A percentile compares a stretch with the other conserved stretches of the same genome.
Conservation (phyloP, 2,329 filamentous ascomycete species). For the Teratosphaeria nubilosa region DNA sequence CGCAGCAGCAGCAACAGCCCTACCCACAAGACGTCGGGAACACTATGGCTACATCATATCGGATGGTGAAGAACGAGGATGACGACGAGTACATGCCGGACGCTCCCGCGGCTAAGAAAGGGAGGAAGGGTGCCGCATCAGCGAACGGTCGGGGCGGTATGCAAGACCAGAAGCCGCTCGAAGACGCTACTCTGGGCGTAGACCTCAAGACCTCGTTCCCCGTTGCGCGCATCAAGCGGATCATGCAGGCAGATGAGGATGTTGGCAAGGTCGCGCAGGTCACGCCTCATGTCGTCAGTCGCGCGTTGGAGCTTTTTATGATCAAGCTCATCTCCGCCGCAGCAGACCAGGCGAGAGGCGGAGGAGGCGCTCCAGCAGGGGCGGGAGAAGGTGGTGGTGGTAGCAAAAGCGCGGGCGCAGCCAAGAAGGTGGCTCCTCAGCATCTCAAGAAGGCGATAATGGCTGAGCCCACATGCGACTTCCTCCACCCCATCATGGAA, state of each 20-base stretch:
- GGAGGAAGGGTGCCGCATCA: slow-evolving; percentile 11
- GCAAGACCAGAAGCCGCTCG: slow-evolving; percentile 6
- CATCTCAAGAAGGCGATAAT: slow-evolving; percentile 89
- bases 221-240: slow-evolving; percentile 92
- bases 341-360: slow-evolving; percentile 62
- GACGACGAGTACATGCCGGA: slow-evolving; percentile 25
- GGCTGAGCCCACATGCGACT: slow-evolving; percentile 87
- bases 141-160: slow-evolving; percentile 3
- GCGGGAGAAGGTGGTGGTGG: slow-evolving; percentile 11
- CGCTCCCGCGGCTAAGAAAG: slow-evolving; percentile 11
- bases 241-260: slow-evolving; percentile 98
- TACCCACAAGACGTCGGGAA: slow-evolving; percentile 5
- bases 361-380: slow-evolving; percentile 6
- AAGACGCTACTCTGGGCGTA: slow-evolving; percentile 40
- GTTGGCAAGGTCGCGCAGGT: slow-evolving; percentile 98
- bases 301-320: slow-evolving; percentile 93
- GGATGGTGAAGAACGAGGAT: slow-evolving; percentile 9
- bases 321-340: slow-evolving; percentile 83
- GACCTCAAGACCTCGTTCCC: slow-evolving; percentile 91
- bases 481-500: slow-evolving; percentile 78
- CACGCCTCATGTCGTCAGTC: slow-evolving; percentile 83
- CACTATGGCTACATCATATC: not conserved
- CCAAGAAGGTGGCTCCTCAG: slow-evolving; percentile 77
- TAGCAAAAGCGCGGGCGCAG: slow-evolving; percentile 24
- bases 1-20: slow-evolving; percentile 8